Conservation (phyloP, 2,329 filamentous ascomycete species). For the Microsporum audouinii region DNA sequence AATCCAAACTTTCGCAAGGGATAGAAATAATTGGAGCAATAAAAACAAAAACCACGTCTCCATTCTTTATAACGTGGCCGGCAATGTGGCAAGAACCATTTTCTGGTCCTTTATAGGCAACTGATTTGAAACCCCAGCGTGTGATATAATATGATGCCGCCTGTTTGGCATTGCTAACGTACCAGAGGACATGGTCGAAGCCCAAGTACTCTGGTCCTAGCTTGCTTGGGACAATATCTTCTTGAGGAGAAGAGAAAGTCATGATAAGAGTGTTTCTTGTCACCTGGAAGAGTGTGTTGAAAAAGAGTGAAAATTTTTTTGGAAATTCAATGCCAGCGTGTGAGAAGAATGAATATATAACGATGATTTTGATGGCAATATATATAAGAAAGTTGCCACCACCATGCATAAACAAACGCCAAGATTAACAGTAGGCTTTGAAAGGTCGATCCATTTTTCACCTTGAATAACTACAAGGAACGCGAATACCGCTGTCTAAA, state of each 20-base stretch:
- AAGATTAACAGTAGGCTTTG: neutral
- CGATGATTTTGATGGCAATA: neutral
- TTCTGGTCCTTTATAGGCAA: constrained; percentile 76
- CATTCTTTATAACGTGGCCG: constrained; percentile 70
- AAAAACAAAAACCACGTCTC: constrained; percentile 68
- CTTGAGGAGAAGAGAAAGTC: neutral
- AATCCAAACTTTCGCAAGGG: constrained; percentile 38
- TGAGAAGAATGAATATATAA: neutral
- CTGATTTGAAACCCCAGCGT: constrained; percentile 65
- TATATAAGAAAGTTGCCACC: neutral
- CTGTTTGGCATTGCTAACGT: constrained; percentile 88
- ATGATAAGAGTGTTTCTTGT: neutral
- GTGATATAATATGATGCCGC: constrained; percentile 74
- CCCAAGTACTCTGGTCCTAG: constrained; percentile 34
- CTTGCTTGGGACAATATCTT: constrained; percentile 16
- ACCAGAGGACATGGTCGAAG: constrained; percentile 86
- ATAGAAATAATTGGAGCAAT: constrained; percentile 53
- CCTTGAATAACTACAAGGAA: neutral
- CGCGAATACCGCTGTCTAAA: neutral
- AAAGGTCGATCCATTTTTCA: neutral
- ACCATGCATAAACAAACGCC: neutral
- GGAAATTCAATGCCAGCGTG: neutral
- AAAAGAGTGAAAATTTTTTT: neutral
- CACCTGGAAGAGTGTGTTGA: neutral
- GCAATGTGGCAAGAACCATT: constrained; percentile 69